Evolutionary conservation across 2,329 filamentous ascomycete species (phyloP).

Genomic region (Tolypocladium ophioglossoides): DNA sequence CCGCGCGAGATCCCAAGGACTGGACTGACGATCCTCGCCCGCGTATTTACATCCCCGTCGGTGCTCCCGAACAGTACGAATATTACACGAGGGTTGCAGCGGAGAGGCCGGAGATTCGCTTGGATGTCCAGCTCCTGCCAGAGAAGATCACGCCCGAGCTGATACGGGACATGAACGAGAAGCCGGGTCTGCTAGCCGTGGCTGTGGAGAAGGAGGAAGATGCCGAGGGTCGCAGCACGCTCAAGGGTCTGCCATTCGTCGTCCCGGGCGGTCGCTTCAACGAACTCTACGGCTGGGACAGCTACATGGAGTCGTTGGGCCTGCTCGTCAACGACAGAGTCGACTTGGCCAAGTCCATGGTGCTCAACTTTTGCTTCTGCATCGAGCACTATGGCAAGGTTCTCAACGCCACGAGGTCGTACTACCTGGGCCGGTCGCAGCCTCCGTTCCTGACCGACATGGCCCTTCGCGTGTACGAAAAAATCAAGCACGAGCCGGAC

Average conservation of each 20-base stretch:
- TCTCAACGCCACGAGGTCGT: constrained; percentile 89
- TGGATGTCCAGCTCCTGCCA: constrained; percentile 76
- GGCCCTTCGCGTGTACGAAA: constrained; percentile 86
- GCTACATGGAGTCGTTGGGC: constrained; percentile 94
- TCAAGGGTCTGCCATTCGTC: constrained; percentile 84
- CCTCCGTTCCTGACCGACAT: constrained; percentile 97
- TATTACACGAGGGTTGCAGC: constrained; percentile 78
- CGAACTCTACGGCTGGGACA: constrained; percentile 97
- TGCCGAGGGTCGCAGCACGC: constrained; percentile 48
- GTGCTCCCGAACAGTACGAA: constrained; percentile 76
- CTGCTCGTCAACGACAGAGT: constrained; percentile 76
- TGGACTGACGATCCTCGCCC: constrained; percentile 86
- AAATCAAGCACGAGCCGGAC: constrained; percentile 76
- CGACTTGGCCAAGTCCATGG: constrained; percentile 87
- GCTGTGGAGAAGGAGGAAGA: constrained; percentile 73
- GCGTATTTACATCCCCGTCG: constrained; percentile 79
- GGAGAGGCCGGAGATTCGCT: constrained; percentile 68
- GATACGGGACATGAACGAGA: constrained; percentile 73
- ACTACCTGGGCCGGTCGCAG: constrained; percentile 90
- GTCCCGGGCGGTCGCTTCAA: constrained; percentile 97
- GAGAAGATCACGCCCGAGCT: constrained; percentile 70
- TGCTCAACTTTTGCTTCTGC: constrained; percentile 93
- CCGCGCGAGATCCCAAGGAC: constrained; percentile 86
- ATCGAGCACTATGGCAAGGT: constrained; percentile 99
- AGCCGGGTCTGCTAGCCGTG: constrained; percentile 80